Base-by-base conservation (phyloP, 352 stramenopile species). In the Thalassiosira exigua region DNA sequence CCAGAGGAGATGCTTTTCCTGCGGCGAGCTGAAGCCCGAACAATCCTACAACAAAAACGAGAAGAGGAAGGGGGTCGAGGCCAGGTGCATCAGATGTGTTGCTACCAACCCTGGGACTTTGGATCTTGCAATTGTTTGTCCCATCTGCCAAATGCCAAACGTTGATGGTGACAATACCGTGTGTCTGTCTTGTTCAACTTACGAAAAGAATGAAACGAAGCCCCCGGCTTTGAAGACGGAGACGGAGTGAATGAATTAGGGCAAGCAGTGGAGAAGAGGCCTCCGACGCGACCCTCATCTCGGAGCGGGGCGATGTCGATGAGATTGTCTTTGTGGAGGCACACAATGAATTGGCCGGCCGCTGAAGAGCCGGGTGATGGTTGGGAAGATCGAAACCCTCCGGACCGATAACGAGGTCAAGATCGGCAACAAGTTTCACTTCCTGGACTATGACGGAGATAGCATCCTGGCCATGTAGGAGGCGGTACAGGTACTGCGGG, bases 361-460 rank as follows among this genome's bases (percentile, higher is more conserved):
- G n/a, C 76, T 98, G 85, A 97, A 98, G 86, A 94, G 95, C 79
- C 92, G 93, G 56, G 89, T 98, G 33, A 98, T 98, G 95, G 89
- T 98, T 44, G 95, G 93, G 26, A 98, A 95, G 69, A 92, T 98
- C 60, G 95, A 98, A 71, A 86, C 95, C 26, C 95, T 98, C 75
- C 92, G 98, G 14, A 95, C 97, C 30, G 94, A 97, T 77, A 96
- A 98, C 29, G 95, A 99, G 79, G 90, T 93, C 67, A 95, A 97
- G 74, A 97, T 99, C 79, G 97, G 97, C 69, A 96, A 99, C 81
- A 97, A 97, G 54, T 93, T 99, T 56, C 97, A 99, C 77, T 92
- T 99, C 70, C 86, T 99, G 22, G 97, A 99, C 84, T 95, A 96
- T 75, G 97, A 99, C 90, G 95, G 91, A 53, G 97, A 99, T 88